Evolutionary conservation across 2,329 filamentous ascomycete genomes (phyloP).

Genomic region (Colletotrichum magnum): DNA sequence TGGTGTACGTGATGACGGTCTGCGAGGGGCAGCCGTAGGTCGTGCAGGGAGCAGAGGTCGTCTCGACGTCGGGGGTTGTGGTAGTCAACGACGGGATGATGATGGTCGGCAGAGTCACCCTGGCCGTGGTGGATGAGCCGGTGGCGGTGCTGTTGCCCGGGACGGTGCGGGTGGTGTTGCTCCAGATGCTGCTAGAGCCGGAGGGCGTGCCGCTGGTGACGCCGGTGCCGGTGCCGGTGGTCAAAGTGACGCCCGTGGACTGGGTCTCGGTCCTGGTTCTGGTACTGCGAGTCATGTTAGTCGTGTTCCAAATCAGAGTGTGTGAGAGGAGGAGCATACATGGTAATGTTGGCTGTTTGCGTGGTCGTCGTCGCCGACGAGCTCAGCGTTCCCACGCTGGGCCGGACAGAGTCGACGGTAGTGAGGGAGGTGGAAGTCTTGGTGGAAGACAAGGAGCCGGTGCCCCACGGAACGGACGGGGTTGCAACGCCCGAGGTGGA

Average conservation of each 20-base stretch:
- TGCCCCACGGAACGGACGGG: background rate
- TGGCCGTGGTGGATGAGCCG: constrained; percentile 9
- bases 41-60: constrained; percentile 9
- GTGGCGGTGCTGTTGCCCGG: background rate
- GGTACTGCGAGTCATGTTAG: background rate
- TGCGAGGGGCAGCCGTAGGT: constrained; percentile 25
- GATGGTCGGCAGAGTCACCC: constrained; percentile 8
- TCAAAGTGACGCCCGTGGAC: background rate
- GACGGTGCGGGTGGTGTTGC: constrained; percentile 19
- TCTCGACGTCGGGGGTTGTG: background rate
- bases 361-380: constrained; percentile 2
- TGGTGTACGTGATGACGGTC: constrained; percentile 29
- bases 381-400: constrained; percentile 24
- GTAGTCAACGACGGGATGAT: constrained; percentile 6
- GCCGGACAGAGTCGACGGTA: constrained; percentile 23
- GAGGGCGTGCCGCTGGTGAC: constrained; percentile 1
- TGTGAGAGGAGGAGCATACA: constrained; percentile 1
- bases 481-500: constrained; percentile 2
- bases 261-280: background rate
- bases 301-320: background rate
- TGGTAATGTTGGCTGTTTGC: constrained; percentile 12
- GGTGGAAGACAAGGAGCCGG: constrained; percentile 4
- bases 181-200: constrained; percentile 22
- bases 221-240: constrained; percentile 24
- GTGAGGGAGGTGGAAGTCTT: constrained; percentile 1